These are phyloP conservation scores for Candida awuae DNA, from an alignment of 805 yeast species.

Conservation along the genomic window DNA sequence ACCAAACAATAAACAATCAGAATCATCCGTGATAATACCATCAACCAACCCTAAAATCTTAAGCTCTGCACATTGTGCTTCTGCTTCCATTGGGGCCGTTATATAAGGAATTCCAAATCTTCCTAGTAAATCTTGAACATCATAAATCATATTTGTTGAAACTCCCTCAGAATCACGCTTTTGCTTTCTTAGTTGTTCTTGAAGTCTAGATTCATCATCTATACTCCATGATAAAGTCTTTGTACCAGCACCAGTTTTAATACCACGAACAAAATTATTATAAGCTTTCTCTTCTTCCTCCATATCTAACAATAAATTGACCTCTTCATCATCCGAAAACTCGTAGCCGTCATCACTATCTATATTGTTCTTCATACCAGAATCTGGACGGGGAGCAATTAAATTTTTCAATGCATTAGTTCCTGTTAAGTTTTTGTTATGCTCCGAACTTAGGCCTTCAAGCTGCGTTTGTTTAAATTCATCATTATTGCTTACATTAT, in stretches of 20 bases:
- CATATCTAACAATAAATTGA: constrained; percentile 52
- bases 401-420: too few species aligned
- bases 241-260: constrained; percentile 17
- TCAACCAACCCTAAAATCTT: constrained; percentile 67
- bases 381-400: too few species aligned
- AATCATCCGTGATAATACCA: constrained; percentile 94
- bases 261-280: constrained; percentile 44
- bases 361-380: background rate
- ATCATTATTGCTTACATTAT: background rate
- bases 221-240: constrained; percentile 23
- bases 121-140: constrained; percentile 80
- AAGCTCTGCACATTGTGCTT: constrained; percentile 92
- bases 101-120: constrained; percentile 91
- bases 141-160: constrained; percentile 74
- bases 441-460: too few species aligned
- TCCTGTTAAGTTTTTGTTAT: too few species aligned
- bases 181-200: constrained; percentile 55
- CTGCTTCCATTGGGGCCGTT: constrained; percentile 98
- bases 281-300: constrained; percentile 68
- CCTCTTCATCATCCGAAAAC: constrained; percentile 73
- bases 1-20: constrained; percentile 93
- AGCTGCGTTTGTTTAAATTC: too few species aligned
- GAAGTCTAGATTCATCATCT: constrained; percentile 42
- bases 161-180: constrained; percentile 89
- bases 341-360: constrained; percentile 43